phyloP scores from a whole-genome alignment of 1,139 yeast genomes.

The Hanseniaspora uvarum region DNA sequence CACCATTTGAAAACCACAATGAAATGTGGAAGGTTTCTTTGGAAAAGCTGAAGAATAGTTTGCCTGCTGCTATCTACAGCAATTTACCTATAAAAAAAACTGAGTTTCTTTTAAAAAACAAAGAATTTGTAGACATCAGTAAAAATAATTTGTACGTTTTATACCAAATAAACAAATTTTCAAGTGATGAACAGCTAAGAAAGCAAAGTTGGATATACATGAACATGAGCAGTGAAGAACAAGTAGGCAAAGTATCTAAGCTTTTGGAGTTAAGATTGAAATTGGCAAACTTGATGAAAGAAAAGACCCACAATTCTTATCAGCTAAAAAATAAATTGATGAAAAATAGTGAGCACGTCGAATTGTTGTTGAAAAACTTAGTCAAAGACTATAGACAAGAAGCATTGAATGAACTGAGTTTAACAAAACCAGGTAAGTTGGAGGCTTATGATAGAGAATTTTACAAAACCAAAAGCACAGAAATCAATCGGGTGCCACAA shows the following conservation, averaged over 20 bases:
- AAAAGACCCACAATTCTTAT: conserved; percentile 62
- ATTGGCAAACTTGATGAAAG: conserved; percentile 67
- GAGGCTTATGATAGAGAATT: conserved; percentile 93
- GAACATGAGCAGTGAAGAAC: conserved; percentile 48
- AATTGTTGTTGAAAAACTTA: conserved; percentile 53
- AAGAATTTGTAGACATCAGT: conserved; percentile 1
- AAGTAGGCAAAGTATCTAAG: conserved; percentile 48
- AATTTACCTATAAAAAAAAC: conserved; percentile 6
- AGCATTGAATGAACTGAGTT: conserved; percentile 52
- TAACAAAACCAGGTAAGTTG: conserved; percentile 39
- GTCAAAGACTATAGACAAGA: conserved; percentile 44
- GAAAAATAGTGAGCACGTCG: conserved; percentile 63
- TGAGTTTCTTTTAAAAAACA: background rate
- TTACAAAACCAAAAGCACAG: conserved; percentile 21
- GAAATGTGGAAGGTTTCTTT: conserved; percentile 30
- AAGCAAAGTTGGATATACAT: conserved; percentile 64
- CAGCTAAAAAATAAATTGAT: conserved; percentile 90
- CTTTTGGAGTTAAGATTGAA: conserved; percentile 58
- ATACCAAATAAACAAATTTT: conserved; percentile 32
- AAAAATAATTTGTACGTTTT: conserved; percentile 12
- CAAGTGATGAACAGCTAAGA: conserved; percentile 50
- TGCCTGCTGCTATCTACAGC: conserved; percentile 11
- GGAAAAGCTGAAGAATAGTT: conserved; percentile 31
- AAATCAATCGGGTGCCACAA: conserved; percentile 21
- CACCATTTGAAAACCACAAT: conserved; percentile 38